Base-by-base conservation (phyloP, 306 rosid genomes). In the Leucaena leucocephala region DNA sequence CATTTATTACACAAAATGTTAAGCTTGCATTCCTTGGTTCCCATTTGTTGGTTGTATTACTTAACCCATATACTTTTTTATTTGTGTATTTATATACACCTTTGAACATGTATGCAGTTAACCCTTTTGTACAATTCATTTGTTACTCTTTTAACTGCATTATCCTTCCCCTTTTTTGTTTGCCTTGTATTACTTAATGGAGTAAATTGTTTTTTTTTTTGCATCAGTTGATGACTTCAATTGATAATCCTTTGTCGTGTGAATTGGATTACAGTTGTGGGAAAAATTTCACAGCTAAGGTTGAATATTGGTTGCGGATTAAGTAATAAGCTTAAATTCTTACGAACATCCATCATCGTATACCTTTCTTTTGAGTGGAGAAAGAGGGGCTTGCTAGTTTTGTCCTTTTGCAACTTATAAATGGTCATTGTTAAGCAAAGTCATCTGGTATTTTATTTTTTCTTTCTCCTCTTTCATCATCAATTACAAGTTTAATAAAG, bases 91-190 rank as follows among this genome's bases (percentile, higher is more conserved):
- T 6, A 40, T 40, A 40, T 40, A 40, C 44, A 4, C 44, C 8
- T 40, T 89, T 57, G 85, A 84, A 83, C 98, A 95, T 97, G 86
- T 7, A 17, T 77, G 44, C 27, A 10, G 34, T 40, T 45, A 67
- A 67, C 43, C 66, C 62, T 49, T 68, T 68, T 68, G 38, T 34
- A 82, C 61, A 86, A 33, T 68, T 80, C 79, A 55, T 57, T n/a
- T 52, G 33, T 50, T 68, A 17, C 69, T 79, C 27, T 42, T 74
- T 68, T 50, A 49, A 69, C 50, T 81, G 78, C 43, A 49, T 66
- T 58, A 7, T 67, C 63, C 48, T 64, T 77, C 33, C 61, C 65
- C 27, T 27, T 77, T 78, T 82, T 62, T 48, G 58, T 43, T 45
- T 58, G 27, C 39, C 8, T 68, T 54, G 40, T 68, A 19, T 75